Percentiles rank a stretch among this genome's conserved stretches.
phyloP scores from a whole-genome alignment of 805 yeast species.

The Sugiyamaella smithiae region DNA sequence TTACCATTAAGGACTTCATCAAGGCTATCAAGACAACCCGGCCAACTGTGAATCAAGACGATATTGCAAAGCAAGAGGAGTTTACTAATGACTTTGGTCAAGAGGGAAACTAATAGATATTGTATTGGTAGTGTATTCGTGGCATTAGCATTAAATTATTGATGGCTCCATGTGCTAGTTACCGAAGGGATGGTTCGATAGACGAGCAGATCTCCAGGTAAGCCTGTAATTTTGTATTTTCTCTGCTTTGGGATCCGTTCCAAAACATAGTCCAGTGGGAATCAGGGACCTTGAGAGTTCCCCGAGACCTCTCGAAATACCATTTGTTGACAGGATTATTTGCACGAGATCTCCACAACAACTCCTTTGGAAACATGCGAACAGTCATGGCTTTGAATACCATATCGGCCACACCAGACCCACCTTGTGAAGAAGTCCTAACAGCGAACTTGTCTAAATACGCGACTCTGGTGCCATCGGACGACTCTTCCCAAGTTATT shows the following conservation, averaged over 20 bases:
- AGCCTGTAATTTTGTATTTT: slow-evolving; percentile 40
- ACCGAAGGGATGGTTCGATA: slow-evolving; percentile 55
- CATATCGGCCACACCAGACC: slow-evolving; percentile 90
- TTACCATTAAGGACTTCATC: slow-evolving; percentile 87
- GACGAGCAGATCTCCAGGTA: slow-evolving; percentile 53
- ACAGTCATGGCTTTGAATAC: slow-evolving; percentile 75
- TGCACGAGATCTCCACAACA: slow-evolving; percentile 87
- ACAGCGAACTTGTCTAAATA: slow-evolving; percentile 95
- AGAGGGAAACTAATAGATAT: slow-evolving; percentile 68
- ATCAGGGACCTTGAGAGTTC: slow-evolving; percentile 52
- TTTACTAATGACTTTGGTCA: slow-evolving; percentile 96
- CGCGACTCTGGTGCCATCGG: slow-evolving; percentile 45
- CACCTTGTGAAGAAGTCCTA: slow-evolving; percentile 76
- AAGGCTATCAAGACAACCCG: slow-evolving; percentile 88
- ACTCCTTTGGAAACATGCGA: slow-evolving; percentile 63
- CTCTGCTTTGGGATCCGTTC: slow-evolving; percentile 35
- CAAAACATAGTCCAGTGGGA: slow-evolving; percentile 45
- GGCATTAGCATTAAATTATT: too few relatives aligned
- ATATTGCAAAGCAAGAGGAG: slow-evolving; percentile 75
- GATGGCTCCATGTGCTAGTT: too few relatives aligned
- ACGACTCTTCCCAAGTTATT: slow-evolving; percentile 67
- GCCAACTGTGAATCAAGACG: slow-evolving; percentile 90
- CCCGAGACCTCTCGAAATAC: slow-evolving; percentile 90
- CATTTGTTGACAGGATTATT: slow-evolving; percentile 93
- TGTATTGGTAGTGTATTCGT: too few relatives aligned